A percentile compares a stretch with the other conserved stretches of the same genome.
phyloP scores from a whole-genome alignment of 345 rosid species.

The Dipteronia dyeriana region DNA sequence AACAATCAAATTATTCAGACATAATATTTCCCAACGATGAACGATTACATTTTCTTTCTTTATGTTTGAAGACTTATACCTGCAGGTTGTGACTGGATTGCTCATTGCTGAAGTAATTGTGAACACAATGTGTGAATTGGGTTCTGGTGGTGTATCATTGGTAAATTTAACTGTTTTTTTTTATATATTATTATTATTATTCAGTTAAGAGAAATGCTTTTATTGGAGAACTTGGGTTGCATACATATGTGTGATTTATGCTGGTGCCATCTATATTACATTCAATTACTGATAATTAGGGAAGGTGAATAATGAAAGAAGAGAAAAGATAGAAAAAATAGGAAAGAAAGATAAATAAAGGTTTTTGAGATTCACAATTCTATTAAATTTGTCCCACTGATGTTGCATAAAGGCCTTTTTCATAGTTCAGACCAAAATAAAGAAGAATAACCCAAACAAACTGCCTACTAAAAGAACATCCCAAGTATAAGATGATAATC shows the following conservation, averaged over 20 bases:
- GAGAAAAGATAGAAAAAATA: too few relatives aligned
- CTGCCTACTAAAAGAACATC: too few relatives aligned
- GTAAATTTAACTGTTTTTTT: conserved; percentile 33
- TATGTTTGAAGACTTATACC: neutral
- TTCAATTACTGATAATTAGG: too few relatives aligned
- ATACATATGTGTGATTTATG: neutral
- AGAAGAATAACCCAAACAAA: too few relatives aligned
- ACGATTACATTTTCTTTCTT: neutral
- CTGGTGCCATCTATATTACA: neutral
- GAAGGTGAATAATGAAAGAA: too few relatives aligned
- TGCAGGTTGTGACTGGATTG: conserved; percentile 85
- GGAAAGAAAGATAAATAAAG: too few relatives aligned
- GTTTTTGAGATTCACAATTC: too few relatives aligned
- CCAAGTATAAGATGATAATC: too few relatives aligned
- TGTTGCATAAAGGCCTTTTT: too few relatives aligned
- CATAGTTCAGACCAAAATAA: too few relatives aligned
- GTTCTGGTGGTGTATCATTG: conserved; percentile 91
- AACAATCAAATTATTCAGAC: neutral
- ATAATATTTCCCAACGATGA: neutral
- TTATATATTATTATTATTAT: neutral
- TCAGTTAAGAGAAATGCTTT: neutral
- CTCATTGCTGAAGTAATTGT: conserved; percentile 92
- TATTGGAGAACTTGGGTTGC: neutral
- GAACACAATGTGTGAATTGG: conserved; percentile 87
- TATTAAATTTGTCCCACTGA: too few relatives aligned